Base-by-base conservation (phyloP, 371 early-diverging fungal species). In the Mucor mucedo region DNA sequence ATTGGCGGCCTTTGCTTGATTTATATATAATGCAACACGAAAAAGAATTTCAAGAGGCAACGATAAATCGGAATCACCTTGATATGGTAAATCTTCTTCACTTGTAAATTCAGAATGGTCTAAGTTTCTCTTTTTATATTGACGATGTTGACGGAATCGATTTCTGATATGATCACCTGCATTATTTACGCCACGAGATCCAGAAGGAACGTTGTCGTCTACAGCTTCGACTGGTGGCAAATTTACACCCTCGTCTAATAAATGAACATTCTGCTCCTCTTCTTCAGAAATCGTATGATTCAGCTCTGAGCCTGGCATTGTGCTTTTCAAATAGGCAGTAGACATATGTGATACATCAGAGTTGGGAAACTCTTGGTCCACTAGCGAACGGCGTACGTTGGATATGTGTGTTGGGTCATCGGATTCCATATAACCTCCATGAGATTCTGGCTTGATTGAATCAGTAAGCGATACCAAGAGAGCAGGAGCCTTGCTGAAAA, bases 11-110 rank as follows among this genome's bases (percentile, higher is more conserved):
- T 78, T 79, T 47, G 78, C 75, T 54, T 79, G 76, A 56, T 76
- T 76, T 38, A 86, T 73, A 63, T 82, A 87, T 4, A 80, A 66
- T 11, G 82, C 79, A 10, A 89, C 62, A 30, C 83, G 78, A 62
- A 78, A 84, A 16, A 83, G 56, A 45, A 89, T 85, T 65, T 86
- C 86, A 10, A 87, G 54, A 27, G 89, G 89, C 35, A 89, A 64
- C 1, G 86, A 79, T 58, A 86, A 66, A 52, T 80, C 79, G 4
- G 82, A 79, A 32, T 75, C 72, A 2, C 71, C 70, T 30, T 75
- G 71, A 13, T 72, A 68, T 33, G 77, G 79, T 52, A 79, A 65
- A 54, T 79, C 79, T 50, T 79, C 79, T 21, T 70, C 70, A 33
- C 66, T 65, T 2, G 71, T 66, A 42, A 75, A 78, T 33, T 69